Evolutionary conservation across 192 early-diverging fungal genomes (phyloP).

Genomic region (Umbelopsis sp.): DNA sequence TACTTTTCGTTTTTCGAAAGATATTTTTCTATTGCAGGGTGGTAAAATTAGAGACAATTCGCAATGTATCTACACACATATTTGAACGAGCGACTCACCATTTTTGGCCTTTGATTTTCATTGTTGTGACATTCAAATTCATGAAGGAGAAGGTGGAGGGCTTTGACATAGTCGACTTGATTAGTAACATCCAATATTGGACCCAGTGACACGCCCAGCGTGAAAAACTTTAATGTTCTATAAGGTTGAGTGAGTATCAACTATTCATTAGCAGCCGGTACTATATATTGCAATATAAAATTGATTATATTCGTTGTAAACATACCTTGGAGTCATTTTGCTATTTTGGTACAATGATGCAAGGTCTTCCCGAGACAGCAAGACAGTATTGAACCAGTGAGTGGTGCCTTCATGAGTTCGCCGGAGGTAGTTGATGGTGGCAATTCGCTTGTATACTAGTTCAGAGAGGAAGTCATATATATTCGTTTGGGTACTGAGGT

Average conservation of each 20-base stretch:
- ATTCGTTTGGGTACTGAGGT: slow-evolving; percentile 18
- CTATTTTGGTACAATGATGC: slow-evolving; percentile 36
- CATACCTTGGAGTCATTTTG: slow-evolving; percentile 42
- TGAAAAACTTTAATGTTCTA: slow-evolving; percentile 62
- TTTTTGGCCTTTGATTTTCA: slow-evolving; percentile 46
- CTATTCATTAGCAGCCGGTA: not conserved
- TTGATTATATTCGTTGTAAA: not conserved
- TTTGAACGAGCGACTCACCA: slow-evolving; percentile 28
- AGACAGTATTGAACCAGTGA: slow-evolving; percentile 52
- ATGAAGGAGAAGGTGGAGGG: slow-evolving; percentile 58
- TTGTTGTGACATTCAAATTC: slow-evolving; percentile 58
- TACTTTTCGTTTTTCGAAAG: slow-evolving; percentile 47
- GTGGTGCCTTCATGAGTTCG: slow-evolving; percentile 47
- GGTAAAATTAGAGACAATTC: not conserved
- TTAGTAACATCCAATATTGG: slow-evolving; percentile 65
- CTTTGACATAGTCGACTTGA: slow-evolving; percentile 63
- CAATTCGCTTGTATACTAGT: slow-evolving; percentile 46
- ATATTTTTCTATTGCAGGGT: slow-evolving; percentile 43
- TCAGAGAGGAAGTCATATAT: slow-evolving; percentile 43
- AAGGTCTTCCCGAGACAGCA: slow-evolving; percentile 42
- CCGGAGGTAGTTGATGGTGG: slow-evolving; percentile 46
- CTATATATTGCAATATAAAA: not conserved
- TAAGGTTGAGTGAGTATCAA: not conserved
- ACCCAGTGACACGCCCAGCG: slow-evolving; percentile 64
- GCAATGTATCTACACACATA: too few species aligned